These are phyloP conservation scores for Cryptococcus sp. DNA, from an alignment of 1,284 basidiomycete genomes.

Conservation along the genomic window DNA sequence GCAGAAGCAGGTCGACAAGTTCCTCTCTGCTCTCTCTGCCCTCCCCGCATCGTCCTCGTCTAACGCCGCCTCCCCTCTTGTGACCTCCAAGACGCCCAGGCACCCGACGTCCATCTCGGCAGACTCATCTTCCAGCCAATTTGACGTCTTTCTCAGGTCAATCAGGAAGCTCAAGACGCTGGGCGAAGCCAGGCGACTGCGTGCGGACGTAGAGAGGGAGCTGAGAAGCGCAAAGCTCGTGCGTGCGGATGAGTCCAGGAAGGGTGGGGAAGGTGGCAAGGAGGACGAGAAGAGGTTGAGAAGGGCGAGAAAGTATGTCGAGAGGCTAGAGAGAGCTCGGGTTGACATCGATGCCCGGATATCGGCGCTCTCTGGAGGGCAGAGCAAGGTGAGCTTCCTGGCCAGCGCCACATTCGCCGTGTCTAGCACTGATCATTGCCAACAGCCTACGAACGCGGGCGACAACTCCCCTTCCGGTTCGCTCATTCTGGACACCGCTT, in stretches of 20 bases:
- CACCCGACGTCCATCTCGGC: slow-evolving; percentile 27
- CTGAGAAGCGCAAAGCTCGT: slow-evolving; percentile 63
- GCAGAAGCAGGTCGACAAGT: slow-evolving; percentile 54
- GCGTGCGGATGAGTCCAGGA: slow-evolving; percentile 4
- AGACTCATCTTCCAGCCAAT: slow-evolving; percentile 59
- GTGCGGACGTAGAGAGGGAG: slow-evolving; percentile 84
- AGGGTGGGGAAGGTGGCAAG: slow-evolving; percentile 4
- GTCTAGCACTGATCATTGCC: background rate
- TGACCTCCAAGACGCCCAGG: slow-evolving; percentile 3
- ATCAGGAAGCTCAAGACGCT: slow-evolving; percentile 76
- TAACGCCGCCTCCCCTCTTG: background rate
- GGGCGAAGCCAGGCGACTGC: slow-evolving; percentile 79
- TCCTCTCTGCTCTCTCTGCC: slow-evolving; percentile 53
- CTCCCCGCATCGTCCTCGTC: slow-evolving; percentile 22
- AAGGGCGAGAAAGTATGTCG: slow-evolving; percentile 68
- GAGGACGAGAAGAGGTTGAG: slow-evolving; percentile 15
- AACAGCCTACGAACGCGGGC: background rate
- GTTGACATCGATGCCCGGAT: slow-evolving; percentile 81
- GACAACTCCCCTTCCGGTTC: slow-evolving; percentile 6
- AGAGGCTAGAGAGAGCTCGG: slow-evolving; percentile 82
- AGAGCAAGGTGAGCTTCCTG: slow-evolving; percentile 10
- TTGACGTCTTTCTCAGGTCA: slow-evolving; percentile 82
- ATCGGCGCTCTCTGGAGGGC: slow-evolving; percentile 62
- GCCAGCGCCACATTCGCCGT: background rate
- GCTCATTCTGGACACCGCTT: slow-evolving; percentile 1